Evolutionary conservation across 2,329 filamentous ascomycete genomes (phyloP).

Genomic region (Cryphonectria carpinicola): DNA sequence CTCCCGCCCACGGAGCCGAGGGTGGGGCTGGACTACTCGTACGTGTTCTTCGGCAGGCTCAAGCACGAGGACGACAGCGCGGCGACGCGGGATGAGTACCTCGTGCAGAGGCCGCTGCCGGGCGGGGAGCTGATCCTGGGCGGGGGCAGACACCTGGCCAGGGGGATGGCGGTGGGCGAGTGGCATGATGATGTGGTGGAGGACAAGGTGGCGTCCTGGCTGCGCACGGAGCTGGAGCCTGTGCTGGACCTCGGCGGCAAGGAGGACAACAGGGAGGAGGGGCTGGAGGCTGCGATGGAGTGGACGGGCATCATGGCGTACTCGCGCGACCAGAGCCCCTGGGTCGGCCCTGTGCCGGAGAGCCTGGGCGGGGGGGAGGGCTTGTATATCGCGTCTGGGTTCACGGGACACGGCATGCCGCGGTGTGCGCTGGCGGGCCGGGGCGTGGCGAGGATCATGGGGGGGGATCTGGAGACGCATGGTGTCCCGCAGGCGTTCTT

Average conservation of each 20-base stretch:
- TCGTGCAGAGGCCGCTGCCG: constrained; percentile 68
- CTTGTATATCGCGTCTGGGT: constrained; percentile 67
- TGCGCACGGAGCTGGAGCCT: constrained; percentile 51
- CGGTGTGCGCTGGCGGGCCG: constrained; percentile 69
- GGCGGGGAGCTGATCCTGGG: constrained; percentile 70
- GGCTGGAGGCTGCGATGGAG: constrained; percentile 58
- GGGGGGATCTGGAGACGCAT: constrained; percentile 41
- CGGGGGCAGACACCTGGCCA: constrained; percentile 65
- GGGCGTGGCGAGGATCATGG: constrained; percentile 64
- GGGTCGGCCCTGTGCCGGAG: constrained; percentile 69
- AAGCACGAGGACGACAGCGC: constrained; percentile 30
- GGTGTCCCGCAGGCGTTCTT: constrained; percentile 50
- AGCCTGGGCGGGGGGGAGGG: constrained; percentile 55
- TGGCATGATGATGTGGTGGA: constrained; percentile 43
- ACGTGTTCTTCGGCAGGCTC: constrained; percentile 60
- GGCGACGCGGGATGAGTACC: constrained; percentile 68
- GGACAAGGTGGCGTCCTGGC: constrained; percentile 54
- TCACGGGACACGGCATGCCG: constrained; percentile 79
- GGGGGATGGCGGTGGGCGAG: constrained; percentile 47
- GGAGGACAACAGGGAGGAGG: constrained; percentile 33
- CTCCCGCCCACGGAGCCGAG: constrained; percentile 52
- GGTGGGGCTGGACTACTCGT: constrained; percentile 57
- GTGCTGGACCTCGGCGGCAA: constrained; percentile 45
- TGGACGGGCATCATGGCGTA: constrained; percentile 87
- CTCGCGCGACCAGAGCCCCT: constrained; percentile 68